Evolutionary conservation across 305 asterid species (phyloP).

Genomic region (Withania somnifera): DNA sequence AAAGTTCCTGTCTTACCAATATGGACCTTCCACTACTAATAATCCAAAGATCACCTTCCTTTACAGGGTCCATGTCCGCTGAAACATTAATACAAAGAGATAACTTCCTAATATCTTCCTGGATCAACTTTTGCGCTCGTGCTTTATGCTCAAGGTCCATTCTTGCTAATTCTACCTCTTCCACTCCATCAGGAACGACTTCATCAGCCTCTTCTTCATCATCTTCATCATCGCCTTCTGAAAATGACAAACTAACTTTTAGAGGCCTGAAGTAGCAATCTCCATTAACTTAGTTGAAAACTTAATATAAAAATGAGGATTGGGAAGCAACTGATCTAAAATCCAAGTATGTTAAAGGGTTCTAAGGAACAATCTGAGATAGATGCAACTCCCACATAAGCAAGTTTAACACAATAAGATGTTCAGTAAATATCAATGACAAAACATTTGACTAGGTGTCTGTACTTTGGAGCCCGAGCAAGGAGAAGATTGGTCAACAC

Average conservation of each 20-base stretch:
- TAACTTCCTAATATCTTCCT: conserved; percentile 66
- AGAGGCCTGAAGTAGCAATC: conserved; percentile 62
- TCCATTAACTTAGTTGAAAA: conserved; percentile 11
- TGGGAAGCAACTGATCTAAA: neutral
- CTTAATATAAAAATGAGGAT: neutral
- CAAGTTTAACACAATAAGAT: neutral
- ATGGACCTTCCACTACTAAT: conserved; percentile 66
- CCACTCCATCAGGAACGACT: conserved; percentile 99
- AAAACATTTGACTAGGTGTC: neutral
- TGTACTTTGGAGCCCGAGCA: conserved; percentile 98
- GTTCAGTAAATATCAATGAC: neutral
- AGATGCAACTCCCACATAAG: neutral
- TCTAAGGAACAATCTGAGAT: neutral
- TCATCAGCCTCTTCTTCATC: conserved; percentile 99
- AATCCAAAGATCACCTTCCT: conserved; percentile 75
- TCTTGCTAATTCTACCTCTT: conserved; percentile 96
- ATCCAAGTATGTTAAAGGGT: neutral
- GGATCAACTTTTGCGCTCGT: conserved; percentile 49
- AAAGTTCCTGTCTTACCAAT: conserved; percentile 44
- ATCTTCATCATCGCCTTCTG: conserved; percentile 78
- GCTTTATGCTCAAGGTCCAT: conserved; percentile 75
- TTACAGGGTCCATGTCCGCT: conserved; percentile 42
- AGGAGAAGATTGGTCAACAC: conserved; percentile 98
- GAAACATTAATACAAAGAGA: conserved; percentile 43
- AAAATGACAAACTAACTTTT: conserved; percentile 63